Conservation (phyloP, 768 basidiomycete genomes). For the Russula vinacea region DNA sequence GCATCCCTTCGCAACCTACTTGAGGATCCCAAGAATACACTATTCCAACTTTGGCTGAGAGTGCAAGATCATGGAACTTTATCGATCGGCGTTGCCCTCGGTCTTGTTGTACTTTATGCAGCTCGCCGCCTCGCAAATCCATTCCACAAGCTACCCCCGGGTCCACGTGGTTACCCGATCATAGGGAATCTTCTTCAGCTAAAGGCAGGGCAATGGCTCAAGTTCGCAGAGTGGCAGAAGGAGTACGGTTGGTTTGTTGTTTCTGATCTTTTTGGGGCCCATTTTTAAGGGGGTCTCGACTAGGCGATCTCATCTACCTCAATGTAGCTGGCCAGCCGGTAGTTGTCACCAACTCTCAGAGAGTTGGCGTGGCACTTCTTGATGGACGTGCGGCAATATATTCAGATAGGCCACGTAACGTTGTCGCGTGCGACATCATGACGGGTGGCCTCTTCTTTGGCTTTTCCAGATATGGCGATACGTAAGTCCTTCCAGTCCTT, state of each 20-base stretch:
- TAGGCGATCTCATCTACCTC: constrained; percentile 5
- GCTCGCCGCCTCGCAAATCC: constrained; percentile 16
- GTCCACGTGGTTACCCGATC: constrained; percentile 19
- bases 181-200: constrained; percentile 10
- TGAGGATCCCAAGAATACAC: background rate
- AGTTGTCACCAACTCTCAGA: background rate
- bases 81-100: background rate
- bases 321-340: constrained; percentile 2
- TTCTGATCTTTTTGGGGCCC: background rate
- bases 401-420: background rate
- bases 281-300: too few relatives aligned
- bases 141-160: constrained; percentile 8
- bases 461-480: background rate
- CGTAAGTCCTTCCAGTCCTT: background rate
- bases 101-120: background rate
- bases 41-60: background rate
- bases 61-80: background rate
- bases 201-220: constrained; percentile 1
- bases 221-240: constrained; percentile 16
- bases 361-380: background rate
- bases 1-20: background rate
- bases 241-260: constrained; percentile 8
- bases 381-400: constrained; percentile 6
- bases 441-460: background rate
- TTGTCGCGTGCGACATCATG: background rate